These are phyloP conservation scores for Kurtzmaniella quercitrusa DNA, from an alignment of 1,139 yeast genomes.

Conservation along the genomic window DNA sequence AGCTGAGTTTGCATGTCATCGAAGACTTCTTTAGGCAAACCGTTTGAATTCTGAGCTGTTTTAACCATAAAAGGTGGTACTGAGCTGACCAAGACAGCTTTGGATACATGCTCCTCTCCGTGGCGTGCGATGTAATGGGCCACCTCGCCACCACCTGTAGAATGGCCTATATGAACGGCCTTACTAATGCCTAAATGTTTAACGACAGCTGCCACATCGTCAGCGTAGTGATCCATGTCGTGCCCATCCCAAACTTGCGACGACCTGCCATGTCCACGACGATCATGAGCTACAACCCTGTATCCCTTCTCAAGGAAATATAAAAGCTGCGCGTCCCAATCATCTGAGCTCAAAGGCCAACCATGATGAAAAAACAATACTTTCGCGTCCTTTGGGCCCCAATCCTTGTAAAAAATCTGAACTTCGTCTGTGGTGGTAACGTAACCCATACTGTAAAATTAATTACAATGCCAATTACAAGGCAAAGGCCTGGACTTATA, in stretches of 20 bases:
- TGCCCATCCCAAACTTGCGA: constrained; percentile 16
- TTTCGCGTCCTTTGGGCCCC: constrained; percentile 15
- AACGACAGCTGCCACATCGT: constrained; percentile 15
- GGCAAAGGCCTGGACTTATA: too few species aligned
- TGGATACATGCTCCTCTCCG: constrained; percentile 12
- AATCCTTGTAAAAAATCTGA: constrained; percentile 14
- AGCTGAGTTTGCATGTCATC: constrained; percentile 13
- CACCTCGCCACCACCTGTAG: constrained; percentile 19
- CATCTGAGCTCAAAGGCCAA: constrained; percentile 17
- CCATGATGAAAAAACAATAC: constrained; percentile 15
- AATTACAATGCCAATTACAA: not conserved
- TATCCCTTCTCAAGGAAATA: constrained; percentile 16
- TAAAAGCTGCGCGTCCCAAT: constrained; percentile 16
- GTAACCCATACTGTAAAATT: not conserved
- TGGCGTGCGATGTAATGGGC: constrained; percentile 14
- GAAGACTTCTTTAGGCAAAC: constrained; percentile 12
- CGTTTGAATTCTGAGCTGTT: constrained; percentile 11
- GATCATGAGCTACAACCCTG: constrained; percentile 17
- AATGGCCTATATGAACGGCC: constrained; percentile 16
- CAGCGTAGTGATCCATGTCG: constrained; percentile 17
- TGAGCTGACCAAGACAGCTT: constrained; percentile 16
- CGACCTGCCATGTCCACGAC: constrained; percentile 17
- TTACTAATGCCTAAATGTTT: constrained; percentile 13
- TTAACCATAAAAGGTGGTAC: constrained; percentile 16
- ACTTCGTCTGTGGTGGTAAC: constrained; percentile 11